These are phyloP conservation scores for Yamadazyma songkhlaensis DNA, from an alignment of 1,139 yeast genomes.

Conservation along the genomic window DNA sequence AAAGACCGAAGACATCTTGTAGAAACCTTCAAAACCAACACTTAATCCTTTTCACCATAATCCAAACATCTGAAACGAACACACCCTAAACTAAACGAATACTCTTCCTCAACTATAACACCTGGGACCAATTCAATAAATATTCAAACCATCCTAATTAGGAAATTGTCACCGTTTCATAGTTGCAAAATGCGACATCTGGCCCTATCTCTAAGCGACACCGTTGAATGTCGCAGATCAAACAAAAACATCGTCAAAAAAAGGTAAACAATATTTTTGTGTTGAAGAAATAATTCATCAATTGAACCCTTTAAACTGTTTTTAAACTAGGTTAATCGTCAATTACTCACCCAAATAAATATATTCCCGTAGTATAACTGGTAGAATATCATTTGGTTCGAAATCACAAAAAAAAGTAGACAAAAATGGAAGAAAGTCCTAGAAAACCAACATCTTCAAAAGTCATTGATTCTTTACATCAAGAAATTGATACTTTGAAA, in stretches of 20 bases:
- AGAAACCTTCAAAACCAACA: too few species aligned
- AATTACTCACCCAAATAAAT: too few species aligned
- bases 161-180: too few species aligned
- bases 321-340: not conserved
- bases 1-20: too few species aligned
- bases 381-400: not conserved
- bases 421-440: constrained; percentile 18
- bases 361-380: not conserved
- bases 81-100: too few species aligned
- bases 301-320: constrained; percentile 1
- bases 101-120: too few species aligned
- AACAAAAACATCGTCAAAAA: constrained; percentile 4
- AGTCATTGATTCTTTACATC: constrained; percentile 59
- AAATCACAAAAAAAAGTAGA: not conserved
- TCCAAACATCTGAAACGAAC: too few species aligned
- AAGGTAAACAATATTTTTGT: constrained; percentile 5
- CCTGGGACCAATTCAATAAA: too few species aligned
- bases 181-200: too few species aligned
- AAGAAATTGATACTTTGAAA: constrained; percentile 51
- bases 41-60: too few species aligned
- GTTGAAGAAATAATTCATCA: not conserved
- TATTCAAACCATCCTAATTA: too few species aligned
- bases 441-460: constrained; percentile 39
- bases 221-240: constrained; percentile 2
- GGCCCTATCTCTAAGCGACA: not conserved